Evolutionary conservation across 768 basidiomycete genomes (phyloP).

Genomic region (Paxillus ammoniavirescens): DNA sequence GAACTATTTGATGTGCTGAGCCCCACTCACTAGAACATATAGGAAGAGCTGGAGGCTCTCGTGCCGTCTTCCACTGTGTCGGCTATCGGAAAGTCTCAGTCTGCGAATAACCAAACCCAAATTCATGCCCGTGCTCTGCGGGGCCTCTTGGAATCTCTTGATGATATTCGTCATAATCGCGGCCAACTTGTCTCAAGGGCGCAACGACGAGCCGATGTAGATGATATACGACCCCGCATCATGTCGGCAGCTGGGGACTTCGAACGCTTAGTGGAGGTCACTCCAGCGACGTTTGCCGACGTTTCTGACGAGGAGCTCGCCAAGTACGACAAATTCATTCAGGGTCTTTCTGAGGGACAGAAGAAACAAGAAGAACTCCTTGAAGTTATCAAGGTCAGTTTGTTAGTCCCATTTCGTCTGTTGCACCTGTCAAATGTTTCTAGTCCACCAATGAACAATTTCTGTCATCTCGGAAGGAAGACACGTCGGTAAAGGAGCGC

Average conservation of each 20-base stretch:
- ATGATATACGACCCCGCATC: conserved; percentile 74
- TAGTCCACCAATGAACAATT: conserved; percentile 72
- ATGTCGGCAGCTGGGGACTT: conserved; percentile 63
- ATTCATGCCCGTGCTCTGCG: conserved; percentile 70
- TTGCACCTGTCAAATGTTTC: conserved; percentile 8
- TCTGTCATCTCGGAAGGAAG: conserved; percentile 73
- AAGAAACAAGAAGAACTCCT: conserved; percentile 66
- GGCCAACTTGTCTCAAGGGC: conserved; percentile 64
- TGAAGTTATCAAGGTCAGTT: conserved; percentile 61
- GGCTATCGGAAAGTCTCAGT: conserved; percentile 29
- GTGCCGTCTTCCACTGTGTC: conserved; percentile 65
- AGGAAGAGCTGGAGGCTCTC: conserved; percentile 65
- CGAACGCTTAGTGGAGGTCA: conserved; percentile 65
- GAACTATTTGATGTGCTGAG: neutral
- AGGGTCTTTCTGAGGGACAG: conserved; percentile 51
- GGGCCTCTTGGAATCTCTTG: conserved; percentile 73
- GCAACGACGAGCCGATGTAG: conserved; percentile 55
- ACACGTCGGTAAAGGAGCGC: conserved; percentile 73
- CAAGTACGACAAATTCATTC: conserved; percentile 79
- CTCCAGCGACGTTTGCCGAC: conserved; percentile 87
- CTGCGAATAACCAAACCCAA: conserved; percentile 49
- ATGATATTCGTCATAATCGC: conserved; percentile 63
- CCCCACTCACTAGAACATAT: conserved; percentile 5
- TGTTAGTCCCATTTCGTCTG: neutral
- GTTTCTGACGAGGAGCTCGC: conserved; percentile 73